A percentile compares a stretch with the other conserved stretches of the same genome.
These are phyloP conservation scores for Aspergillus sp. DNA, from an alignment of 2,329 filamentous ascomycete genomes.

Conservation along the genomic window DNA sequence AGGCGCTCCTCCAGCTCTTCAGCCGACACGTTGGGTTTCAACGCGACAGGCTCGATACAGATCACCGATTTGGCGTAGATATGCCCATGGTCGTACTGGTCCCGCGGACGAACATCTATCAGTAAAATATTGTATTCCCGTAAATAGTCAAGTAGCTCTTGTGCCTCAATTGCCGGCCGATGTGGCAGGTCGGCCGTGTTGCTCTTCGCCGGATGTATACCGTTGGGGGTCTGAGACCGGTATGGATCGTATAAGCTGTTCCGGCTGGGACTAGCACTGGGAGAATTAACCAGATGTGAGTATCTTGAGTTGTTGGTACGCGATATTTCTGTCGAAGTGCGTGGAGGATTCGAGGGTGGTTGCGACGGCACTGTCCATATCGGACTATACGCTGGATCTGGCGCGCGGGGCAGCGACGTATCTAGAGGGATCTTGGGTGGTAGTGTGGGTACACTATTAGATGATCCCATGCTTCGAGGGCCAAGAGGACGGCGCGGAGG, in stretches of 20 bases:
- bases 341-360: conserved; percentile 31
- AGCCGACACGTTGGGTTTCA: conserved; percentile 61
- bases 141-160: conserved; percentile 66
- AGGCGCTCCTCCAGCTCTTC: conserved; percentile 52
- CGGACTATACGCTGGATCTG: conserved; percentile 44
- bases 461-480: conserved; percentile 37
- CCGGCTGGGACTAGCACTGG: conserved; percentile 28
- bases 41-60: conserved; percentile 77
- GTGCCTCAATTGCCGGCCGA: conserved; percentile 58
- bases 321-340: conserved; percentile 36
- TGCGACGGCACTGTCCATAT: conserved; percentile 36
- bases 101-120: conserved; percentile 76
- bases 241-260: conserved; percentile 35
- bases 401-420: conserved; percentile 40
- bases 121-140: conserved; percentile 61
- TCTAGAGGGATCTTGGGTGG: conserved; percentile 40
- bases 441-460: conserved; percentile 26
- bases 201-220: conserved; percentile 33
- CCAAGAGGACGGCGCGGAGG: conserved; percentile 31
- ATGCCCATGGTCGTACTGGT: conserved; percentile 80
- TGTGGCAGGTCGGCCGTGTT: conserved; percentile 45
- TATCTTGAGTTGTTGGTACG: conserved; percentile 33
- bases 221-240: conserved; percentile 39
- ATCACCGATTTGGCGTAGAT: conserved; percentile 78
- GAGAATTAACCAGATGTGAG: conserved; percentile 28